Base-by-base conservation (phyloP, 1,139 yeast species). In the Meyerozyma elateridarum region DNA sequence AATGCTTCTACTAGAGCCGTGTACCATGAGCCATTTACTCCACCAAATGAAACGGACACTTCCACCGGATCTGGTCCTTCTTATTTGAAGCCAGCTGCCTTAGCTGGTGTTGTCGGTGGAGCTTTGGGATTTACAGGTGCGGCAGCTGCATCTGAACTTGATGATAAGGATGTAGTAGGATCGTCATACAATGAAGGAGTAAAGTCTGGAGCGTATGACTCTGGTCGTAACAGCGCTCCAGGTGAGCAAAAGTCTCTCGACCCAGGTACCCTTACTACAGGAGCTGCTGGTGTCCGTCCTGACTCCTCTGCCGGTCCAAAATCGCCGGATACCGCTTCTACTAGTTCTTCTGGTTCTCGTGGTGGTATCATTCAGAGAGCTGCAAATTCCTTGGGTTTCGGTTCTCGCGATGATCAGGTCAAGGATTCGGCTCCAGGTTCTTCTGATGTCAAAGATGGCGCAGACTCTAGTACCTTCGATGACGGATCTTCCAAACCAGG, bases 1-100 rank as follows among this genome's bases (percentile, higher is more conserved):
- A 39, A 40, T 28, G 46, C 45, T 5, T 46, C 54, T 6, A 43
- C 49, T 20, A 42, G 41, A 8, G 51, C 54, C 4, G 35, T 44
- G 8, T 39, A 46, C 36, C 34, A 48, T 22, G 45, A 47, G 27
- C 40, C 51, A 5, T 36, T 15, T 15, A 8, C 9, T 14, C 18
- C 27, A 7, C 27, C 15, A 13, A 14, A 24, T 18, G 27, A 15
- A 14, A 3, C 9, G 12, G 18, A 13, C 14, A 25, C 34, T 6
- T 28, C 21, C 14, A 18, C 8, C 18, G n/a, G n/a, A n/a, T 8
- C 32, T 15, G 39, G 33, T 15, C 24, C 32, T n/a, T 14, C 34
- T 15, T 34, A 30, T 24, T 29, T 32, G 9, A 30, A 37, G 8
- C 22, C 29, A 17, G 38, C 27, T 8, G 27, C 27, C 6, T 24